Conservation (phyloP, 192 early-diverging fungal species). For the Phycomyces nitens region DNA sequence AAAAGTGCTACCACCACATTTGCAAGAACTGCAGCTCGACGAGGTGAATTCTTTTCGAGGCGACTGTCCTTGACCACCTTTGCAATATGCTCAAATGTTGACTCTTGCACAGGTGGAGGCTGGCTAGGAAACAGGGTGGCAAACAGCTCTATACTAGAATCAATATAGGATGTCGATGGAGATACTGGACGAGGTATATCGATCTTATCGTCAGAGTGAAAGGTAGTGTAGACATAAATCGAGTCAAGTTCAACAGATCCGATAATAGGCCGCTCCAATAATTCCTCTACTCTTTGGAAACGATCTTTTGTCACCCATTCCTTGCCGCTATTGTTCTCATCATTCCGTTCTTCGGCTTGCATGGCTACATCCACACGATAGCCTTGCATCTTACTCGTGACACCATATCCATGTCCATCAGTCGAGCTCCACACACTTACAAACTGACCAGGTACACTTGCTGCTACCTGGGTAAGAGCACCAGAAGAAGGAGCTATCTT, state of each 20-base stretch:
- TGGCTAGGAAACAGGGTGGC: conserved; percentile 69
- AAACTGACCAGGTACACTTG: conserved; percentile 45
- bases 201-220: conserved; percentile 14
- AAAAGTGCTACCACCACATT: conserved; percentile 77
- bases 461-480: conserved; percentile 42
- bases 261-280: conserved; percentile 57
- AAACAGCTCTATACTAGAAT: conserved; percentile 78
- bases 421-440: conserved; percentile 51
- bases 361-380: conserved; percentile 42
- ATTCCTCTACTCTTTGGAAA: conserved; percentile 29
- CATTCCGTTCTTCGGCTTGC: conserved; percentile 32
- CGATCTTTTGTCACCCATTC: conserved; percentile 42
- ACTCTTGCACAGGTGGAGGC: conserved; percentile 66
- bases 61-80: conserved; percentile 60
- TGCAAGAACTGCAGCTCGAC: conserved; percentile 73
- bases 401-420: conserved; percentile 55
- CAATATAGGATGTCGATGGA: conserved; percentile 61
- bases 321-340: conserved; percentile 40
- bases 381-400: conserved; percentile 52
- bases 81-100: conserved; percentile 71
- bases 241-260: conserved; percentile 67
- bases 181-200: conserved; percentile 44
- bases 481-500: conserved; percentile 44
- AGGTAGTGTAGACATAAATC: conserved; percentile 46
- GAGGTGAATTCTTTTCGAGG: conserved; percentile 62